Evolutionary conservation across 768 basidiomycete genomes (phyloP).

Genomic region (Candolleomyces aberdarensis): DNA sequence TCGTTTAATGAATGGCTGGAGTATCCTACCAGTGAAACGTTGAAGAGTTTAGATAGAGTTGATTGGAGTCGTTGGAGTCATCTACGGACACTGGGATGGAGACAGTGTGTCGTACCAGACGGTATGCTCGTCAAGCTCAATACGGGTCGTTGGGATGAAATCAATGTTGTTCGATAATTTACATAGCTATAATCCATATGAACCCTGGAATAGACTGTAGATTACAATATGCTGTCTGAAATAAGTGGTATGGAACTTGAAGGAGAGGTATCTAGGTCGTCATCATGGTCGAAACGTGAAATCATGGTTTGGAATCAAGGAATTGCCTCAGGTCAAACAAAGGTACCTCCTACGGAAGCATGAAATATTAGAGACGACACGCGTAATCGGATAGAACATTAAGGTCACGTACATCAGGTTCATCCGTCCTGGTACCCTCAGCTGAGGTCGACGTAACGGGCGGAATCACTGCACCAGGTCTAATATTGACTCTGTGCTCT

Average conservation of each 20-base stretch:
- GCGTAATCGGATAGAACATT: background rate
- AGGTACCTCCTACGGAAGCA: slow-evolving; percentile 37
- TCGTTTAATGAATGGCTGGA: slow-evolving; percentile 59
- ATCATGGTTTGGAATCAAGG: slow-evolving; percentile 44
- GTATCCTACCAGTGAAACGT: slow-evolving; percentile 23
- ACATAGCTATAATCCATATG: background rate
- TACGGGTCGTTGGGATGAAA: slow-evolving; percentile 62
- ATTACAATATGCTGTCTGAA: too few species aligned
- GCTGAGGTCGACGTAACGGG: slow-evolving; percentile 14
- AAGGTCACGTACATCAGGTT: slow-evolving; percentile 37
- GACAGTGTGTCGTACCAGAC: slow-evolving; percentile 46
- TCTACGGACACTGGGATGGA: slow-evolving; percentile 53
- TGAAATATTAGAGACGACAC: background rate
- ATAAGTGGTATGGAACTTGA: background rate
- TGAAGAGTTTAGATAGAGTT: slow-evolving; percentile 43
- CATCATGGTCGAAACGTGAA: background rate
- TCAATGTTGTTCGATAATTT: slow-evolving; percentile 43
- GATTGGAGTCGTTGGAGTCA: slow-evolving; percentile 57
- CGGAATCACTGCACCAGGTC: slow-evolving; percentile 48
- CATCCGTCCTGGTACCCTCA: slow-evolving; percentile 20
- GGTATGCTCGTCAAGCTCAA: slow-evolving; percentile 49
- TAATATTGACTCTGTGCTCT: slow-evolving; percentile 44
- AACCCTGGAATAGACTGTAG: too few species aligned
- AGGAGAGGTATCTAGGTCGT: background rate
- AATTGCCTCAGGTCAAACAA: slow-evolving; percentile 54